A percentile compares a stretch with the other conserved stretches of the same genome.
Conservation (phyloP, 768 basidiomycete species). For the Tulasnella sp. region DNA sequence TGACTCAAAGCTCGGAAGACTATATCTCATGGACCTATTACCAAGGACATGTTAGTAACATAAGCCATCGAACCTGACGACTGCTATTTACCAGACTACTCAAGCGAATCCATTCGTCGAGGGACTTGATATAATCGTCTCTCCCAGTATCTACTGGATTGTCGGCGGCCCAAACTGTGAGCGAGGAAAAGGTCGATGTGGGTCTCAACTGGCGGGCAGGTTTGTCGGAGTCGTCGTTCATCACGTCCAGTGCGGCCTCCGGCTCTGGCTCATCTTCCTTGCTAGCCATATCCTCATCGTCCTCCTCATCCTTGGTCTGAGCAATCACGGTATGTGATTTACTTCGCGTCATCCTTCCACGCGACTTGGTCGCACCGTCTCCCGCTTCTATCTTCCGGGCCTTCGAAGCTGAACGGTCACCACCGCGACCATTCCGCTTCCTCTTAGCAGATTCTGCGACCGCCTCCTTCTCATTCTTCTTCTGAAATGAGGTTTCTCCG, state of each 20-base stretch:
- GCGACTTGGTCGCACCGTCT: constrained; percentile 18
- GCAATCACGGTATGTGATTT: constrained; percentile 22
- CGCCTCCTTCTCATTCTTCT: background rate
- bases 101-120: constrained; percentile 61
- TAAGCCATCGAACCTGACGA: too few species aligned
- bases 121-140: constrained; percentile 59
- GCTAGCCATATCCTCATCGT: constrained; percentile 26
- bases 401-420: background rate
- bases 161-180: constrained; percentile 71
- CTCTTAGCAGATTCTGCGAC: constrained; percentile 1
- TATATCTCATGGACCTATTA: too few species aligned
- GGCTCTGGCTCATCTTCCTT: constrained; percentile 21
- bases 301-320: constrained; percentile 25
- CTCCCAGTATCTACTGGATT: constrained; percentile 51
- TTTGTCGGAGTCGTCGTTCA: constrained; percentile 18
- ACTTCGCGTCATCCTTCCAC: constrained; percentile 13
- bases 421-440: too few species aligned
- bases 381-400: constrained; percentile 13
- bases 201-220: constrained; percentile 31
- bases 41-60: too few species aligned
- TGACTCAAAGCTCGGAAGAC: too few species aligned
- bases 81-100: constrained; percentile 52
- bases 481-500: background rate
- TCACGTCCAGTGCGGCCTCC: constrained; percentile 19
- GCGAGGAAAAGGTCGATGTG: constrained; percentile 46